Evolutionary conservation across 225 moss, liverwort and hornwort species (phyloP).

Genomic region (Climacium dendroides): DNA sequence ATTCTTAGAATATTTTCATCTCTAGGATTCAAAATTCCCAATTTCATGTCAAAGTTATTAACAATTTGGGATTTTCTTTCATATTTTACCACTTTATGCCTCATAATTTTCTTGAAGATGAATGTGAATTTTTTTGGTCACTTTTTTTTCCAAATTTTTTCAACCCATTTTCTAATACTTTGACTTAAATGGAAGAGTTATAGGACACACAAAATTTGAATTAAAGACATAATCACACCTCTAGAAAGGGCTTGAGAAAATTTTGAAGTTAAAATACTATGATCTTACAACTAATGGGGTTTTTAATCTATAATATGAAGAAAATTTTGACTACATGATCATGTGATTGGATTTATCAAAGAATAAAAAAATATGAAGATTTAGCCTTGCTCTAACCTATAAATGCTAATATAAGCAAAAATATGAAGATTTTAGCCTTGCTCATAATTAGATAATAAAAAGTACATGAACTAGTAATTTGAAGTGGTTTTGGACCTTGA

Average conservation of each 20-base stretch:
- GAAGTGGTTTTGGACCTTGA: accelerated
- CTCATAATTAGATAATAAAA: accelerated
- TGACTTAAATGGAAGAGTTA: background rate
- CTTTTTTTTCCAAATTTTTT: accelerated
- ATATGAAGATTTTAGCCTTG: background rate
- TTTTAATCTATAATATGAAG: accelerated
- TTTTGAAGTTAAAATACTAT: background rate
- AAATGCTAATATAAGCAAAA: background rate
- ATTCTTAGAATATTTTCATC: background rate
- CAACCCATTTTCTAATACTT: accelerated
- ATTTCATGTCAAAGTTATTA: background rate
- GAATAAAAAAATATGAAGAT: background rate
- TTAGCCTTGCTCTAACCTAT: background rate
- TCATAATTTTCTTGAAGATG: background rate
- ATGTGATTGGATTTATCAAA: background rate
- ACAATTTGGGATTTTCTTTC: background rate
- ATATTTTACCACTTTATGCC: background rate
- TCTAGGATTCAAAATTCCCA: accelerated
- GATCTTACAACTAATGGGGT: background rate
- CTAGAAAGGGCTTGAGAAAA: background rate
- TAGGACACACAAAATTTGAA: background rate
- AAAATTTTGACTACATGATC: background rate
- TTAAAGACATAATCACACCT: background rate
- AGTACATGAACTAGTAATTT: too few relatives aligned
- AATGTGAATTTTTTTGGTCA: background rate